Conservation (phyloP, 768 basidiomycete genomes). For the Lactifluus volemus region DNA sequence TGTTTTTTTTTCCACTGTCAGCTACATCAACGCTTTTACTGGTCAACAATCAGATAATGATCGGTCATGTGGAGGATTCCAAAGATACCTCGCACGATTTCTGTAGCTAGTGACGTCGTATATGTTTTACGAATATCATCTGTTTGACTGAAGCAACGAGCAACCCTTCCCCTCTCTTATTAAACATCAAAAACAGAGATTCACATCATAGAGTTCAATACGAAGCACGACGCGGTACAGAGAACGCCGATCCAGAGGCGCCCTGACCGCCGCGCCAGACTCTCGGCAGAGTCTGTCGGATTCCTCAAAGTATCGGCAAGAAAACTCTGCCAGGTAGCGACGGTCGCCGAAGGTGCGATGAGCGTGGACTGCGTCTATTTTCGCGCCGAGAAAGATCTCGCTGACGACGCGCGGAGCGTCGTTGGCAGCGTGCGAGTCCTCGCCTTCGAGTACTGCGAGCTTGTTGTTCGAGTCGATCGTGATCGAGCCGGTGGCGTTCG, state of each 20-base stretch:
- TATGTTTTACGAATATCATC: conserved; percentile 8
- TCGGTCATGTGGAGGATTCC: conserved; percentile 4
- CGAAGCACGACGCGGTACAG: background rate
- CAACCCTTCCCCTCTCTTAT: too few species aligned
- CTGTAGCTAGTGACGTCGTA: conserved; percentile 14
- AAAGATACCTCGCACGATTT: conserved; percentile 13
- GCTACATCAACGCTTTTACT: conserved; percentile 3
- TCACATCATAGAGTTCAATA: background rate
- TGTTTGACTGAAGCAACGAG: background rate
- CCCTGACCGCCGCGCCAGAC: background rate
- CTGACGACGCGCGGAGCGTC: conserved; percentile 45
- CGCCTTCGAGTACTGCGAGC: conserved; percentile 40
- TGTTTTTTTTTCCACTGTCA: background rate
- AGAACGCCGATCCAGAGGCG: background rate
- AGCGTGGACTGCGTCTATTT: conserved; percentile 23
- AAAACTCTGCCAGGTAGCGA: conserved; percentile 28
- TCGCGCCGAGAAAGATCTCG: conserved; percentile 47
- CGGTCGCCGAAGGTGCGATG: conserved; percentile 25
- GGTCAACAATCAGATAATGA: background rate
- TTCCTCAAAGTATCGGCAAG: conserved; percentile 23
- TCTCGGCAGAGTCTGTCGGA: background rate
- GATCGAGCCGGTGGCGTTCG: conserved; percentile 51
- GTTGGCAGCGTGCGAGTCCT: conserved; percentile 35
- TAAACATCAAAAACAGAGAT: background rate
- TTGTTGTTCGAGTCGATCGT: conserved; percentile 22